Evolutionary conservation across 345 rosid species (phyloP).

Genomic region (Moricandia moricandioides): DNA sequence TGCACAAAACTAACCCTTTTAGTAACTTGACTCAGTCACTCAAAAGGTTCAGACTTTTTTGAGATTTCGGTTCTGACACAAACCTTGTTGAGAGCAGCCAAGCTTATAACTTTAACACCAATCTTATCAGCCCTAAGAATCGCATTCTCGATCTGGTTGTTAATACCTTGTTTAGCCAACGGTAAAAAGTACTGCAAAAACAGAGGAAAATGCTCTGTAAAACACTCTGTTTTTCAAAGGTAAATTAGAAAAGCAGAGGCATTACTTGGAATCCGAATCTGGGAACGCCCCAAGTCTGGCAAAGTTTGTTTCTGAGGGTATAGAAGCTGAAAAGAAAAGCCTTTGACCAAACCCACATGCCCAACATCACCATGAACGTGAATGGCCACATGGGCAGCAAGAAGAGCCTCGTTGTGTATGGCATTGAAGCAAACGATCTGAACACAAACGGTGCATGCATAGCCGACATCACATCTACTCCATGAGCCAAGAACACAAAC

Average conservation of each 20-base stretch:
- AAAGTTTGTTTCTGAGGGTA: slow-evolving; percentile 61
- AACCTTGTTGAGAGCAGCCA: slow-evolving; percentile 68
- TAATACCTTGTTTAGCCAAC: slow-evolving; percentile 80
- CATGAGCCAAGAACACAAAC: slow-evolving; percentile 95
- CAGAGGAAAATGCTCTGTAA: background rate
- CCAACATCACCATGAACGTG: slow-evolving; percentile 45
- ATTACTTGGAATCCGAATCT: slow-evolving; percentile 85
- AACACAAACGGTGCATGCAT: slow-evolving; percentile 70
- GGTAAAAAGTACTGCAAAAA: slow-evolving; percentile 88
- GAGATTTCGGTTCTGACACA: background rate
- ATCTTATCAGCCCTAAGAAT: slow-evolving; percentile 72
- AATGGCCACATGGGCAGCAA: slow-evolving; percentile 52
- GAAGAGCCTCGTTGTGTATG: slow-evolving; percentile 46
- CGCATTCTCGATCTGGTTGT: slow-evolving; percentile 76
- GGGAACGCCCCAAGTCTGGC: slow-evolving; percentile 86
- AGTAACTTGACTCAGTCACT: background rate
- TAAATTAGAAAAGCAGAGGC: background rate
- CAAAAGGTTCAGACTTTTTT: background rate
- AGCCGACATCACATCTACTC: slow-evolving; percentile 62
- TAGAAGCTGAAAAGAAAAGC: slow-evolving; percentile 59
- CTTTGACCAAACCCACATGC: slow-evolving; percentile 84
- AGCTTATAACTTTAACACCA: slow-evolving; percentile 93
- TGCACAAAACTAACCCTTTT: slow-evolving; percentile 26
- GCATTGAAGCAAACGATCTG: slow-evolving; percentile 59
- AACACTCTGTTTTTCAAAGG: slow-evolving; percentile 16